These are phyloP conservation scores for Przewalskia tangutica DNA, from an alignment of 257 asterid species.

Conservation along the genomic window DNA sequence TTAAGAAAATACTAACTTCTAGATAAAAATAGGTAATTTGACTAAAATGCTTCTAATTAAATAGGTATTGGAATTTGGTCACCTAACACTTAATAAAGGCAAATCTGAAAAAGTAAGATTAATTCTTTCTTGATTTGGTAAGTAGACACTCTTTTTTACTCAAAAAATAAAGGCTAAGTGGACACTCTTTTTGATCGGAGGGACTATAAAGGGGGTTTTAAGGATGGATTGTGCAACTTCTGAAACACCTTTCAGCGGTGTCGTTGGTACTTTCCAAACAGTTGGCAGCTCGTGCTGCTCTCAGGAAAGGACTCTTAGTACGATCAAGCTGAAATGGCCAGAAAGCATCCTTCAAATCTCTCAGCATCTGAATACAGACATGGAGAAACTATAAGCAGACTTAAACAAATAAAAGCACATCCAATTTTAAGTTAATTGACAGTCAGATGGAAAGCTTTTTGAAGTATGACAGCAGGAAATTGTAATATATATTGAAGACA, in stretches of 20 bases:
- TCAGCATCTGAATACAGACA: constrained; percentile 40
- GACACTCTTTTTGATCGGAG: no score
- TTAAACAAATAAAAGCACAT: background rate
- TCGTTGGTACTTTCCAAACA: constrained; percentile 31
- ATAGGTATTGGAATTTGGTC: no score
- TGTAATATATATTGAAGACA: background rate
- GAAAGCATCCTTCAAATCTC: constrained; percentile 64
- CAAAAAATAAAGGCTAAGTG: no score
- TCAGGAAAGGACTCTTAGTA: constrained; percentile 52
- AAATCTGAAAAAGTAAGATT: no score
- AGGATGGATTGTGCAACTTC: background rate
- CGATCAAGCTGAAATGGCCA: constrained; percentile 79
- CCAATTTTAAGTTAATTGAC: background rate
- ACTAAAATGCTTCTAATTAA: no score
- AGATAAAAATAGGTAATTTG: no score
- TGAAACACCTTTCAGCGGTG: constrained; percentile 37
- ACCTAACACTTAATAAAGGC: no score
- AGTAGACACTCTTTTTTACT: no score
- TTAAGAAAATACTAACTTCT: no score
- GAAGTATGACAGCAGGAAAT: background rate
- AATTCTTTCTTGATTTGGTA: no score
- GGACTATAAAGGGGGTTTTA: background rate
- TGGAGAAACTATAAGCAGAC: background rate
- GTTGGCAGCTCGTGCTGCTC: constrained; percentile 83
- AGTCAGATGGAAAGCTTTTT: background rate